A percentile compares a stretch with the other conserved stretches of the same genome.
These are phyloP conservation scores for Colletotrichum falcatum DNA, from an alignment of 2,329 filamentous ascomycete species.

Conservation along the genomic window DNA sequence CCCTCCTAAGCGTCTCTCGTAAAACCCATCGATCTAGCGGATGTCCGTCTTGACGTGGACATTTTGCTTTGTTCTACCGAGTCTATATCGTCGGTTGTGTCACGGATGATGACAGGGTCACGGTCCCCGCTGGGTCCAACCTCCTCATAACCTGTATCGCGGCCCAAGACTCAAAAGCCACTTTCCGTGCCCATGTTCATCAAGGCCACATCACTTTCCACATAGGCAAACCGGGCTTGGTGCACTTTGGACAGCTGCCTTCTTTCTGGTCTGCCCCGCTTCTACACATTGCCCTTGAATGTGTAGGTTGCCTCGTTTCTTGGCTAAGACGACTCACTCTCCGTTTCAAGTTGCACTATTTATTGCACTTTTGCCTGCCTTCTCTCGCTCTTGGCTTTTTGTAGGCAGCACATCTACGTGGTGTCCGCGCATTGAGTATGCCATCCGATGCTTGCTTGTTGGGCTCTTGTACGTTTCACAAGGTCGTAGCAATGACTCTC, in stretches of 20 bases:
- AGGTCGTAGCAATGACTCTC: not conserved
- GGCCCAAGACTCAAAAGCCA: not conserved
- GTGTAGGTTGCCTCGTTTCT: conserved; percentile 11
- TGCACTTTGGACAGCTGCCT: conserved; percentile 12
- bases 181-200: not conserved
- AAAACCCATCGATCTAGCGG: conserved; percentile 1
- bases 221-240: not conserved
- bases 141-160: not conserved
- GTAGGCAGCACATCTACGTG: not conserved
- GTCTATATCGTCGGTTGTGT: conserved; percentile 9
- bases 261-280: not conserved
- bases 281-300: not conserved
- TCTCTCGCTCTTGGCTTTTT: too few relatives aligned
- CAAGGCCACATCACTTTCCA: conserved; percentile 6
- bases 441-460: not conserved
- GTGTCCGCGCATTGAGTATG: not conserved
- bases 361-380: not conserved
- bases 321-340: not conserved
- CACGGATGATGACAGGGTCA: not conserved
- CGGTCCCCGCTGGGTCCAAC: not conserved
- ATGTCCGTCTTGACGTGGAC: not conserved
- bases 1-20: not conserved
- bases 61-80: not conserved
- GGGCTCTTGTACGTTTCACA: not conserved
- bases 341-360: not conserved